A percentile compares a stretch with the other conserved stretches of the same genome.
Conservation (phyloP, 2,329 filamentous ascomycete genomes). For the Fusarium ramigenum region DNA sequence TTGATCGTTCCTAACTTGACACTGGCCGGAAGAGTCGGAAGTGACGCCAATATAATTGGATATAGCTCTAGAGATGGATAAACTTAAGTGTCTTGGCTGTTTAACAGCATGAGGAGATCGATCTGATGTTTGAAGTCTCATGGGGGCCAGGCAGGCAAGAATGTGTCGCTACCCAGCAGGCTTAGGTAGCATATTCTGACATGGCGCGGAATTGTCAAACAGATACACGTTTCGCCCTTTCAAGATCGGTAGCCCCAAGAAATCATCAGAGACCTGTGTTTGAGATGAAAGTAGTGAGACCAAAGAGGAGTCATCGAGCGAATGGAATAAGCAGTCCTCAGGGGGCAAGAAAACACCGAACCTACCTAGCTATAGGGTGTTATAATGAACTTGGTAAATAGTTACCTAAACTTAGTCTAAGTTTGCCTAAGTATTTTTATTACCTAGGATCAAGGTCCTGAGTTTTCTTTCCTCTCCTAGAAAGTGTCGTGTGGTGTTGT, state of each 20-base stretch:
- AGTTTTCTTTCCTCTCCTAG: too few species aligned
- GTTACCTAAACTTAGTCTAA: too few species aligned
- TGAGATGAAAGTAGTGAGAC: background rate
- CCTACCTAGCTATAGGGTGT: too few species aligned
- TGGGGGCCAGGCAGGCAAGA: background rate
- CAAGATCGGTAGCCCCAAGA: background rate
- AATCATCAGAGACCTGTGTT: background rate
- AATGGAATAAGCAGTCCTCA: background rate
- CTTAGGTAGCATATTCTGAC: background rate
- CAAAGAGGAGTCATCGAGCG: background rate
- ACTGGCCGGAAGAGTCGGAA: conserved; percentile 25
- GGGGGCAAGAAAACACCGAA: too few species aligned
- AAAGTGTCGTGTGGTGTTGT: background rate
- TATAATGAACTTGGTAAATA: too few species aligned
- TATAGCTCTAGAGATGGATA: background rate
- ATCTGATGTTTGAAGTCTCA: background rate
- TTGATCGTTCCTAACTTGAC: background rate
- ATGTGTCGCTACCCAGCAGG: background rate
- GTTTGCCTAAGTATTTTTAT: too few species aligned
- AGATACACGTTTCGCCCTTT: background rate
- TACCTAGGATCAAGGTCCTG: too few species aligned
- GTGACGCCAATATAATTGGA: conserved; percentile 10
- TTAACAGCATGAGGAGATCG: background rate
- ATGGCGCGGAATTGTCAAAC: background rate
- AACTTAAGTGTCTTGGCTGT: background rate